Base-by-base conservation (phyloP, 2,329 filamentous ascomycete genomes). In the Neofusicoccum sp. region DNA sequence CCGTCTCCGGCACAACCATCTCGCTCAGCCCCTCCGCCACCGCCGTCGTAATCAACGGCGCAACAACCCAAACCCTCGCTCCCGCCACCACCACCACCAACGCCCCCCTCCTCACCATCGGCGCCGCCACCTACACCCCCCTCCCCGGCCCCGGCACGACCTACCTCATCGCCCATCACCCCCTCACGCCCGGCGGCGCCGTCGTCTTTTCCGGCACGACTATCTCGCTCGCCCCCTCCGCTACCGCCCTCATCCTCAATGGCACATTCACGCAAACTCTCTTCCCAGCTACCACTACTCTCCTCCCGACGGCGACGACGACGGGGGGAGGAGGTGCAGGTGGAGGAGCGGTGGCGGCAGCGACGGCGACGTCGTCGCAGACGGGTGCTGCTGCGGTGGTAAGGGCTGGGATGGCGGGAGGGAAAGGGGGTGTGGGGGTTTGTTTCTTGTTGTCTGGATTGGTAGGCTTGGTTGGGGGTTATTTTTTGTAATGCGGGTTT, bases 181-280 rank as follows among this genome's bases (percentile, higher is more conserved):
- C 71, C 3, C 70, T 80, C 5, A 76, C 72, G 0, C 73, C 77
- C 0, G 77, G 76, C 11, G 75, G 74, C 7, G 61, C 62, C 20
- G 67, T 75, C 49, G 67, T 66, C 12, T 61, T 71, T 4, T 59
- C 64, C 6, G 69, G 68, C 40, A 67, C 67, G 1, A 70, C 67
- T 1, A 69, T 75, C n/a, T 71, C 68, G 1, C 66, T 75, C 4
- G 65, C 66, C 14, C 62, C 67, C 4, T 53, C 31, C 3, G 60
- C 60, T 24, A 58, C 49, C 12, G 51, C 48, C 0, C 58, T 63
- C 24, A 34, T 60, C 12, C 38, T 63, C 36, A 51, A 64, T 31
- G 61, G 64, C 30, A 57, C 58, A 34, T 31, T 48, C 1, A 65
- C 64, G 12, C 41, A 47, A 9, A 53, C 53, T 1, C 60, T 65